These are phyloP conservation scores for Nepenthes mirabilis DNA, from an alignment of 148 eudicot genomes.

Conservation along the genomic window DNA sequence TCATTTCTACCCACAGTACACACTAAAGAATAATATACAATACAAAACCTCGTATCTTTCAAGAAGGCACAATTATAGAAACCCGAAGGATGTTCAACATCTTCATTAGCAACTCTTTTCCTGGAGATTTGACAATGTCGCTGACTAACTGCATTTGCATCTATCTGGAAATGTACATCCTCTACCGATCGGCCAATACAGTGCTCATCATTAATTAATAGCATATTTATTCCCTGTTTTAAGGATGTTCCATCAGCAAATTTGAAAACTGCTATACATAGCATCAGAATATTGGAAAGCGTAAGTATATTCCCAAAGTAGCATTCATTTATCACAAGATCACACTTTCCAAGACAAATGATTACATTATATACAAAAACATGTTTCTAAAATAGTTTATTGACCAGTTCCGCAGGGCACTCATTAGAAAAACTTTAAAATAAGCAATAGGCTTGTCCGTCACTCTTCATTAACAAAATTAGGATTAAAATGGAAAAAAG, in stretches of 20 bases:
- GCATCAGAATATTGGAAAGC: neutral
- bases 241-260: neutral
- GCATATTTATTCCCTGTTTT: conserved; percentile 73
- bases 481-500: too few relatives aligned
- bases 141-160: conserved; percentile 67
- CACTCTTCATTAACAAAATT: too few relatives aligned
- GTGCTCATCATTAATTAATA: conserved; percentile 68
- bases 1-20: neutral
- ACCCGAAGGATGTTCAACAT: conserved; percentile 34
- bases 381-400: too few relatives aligned
- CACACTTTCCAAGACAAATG: too few relatives aligned
- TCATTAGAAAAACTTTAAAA: too few relatives aligned
- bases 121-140: conserved; percentile 65
- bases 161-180: conserved; percentile 58
- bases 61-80: conserved; percentile 30
- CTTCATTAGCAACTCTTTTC: conserved; percentile 41
- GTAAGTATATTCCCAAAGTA: neutral
- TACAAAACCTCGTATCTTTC: conserved; percentile 71
- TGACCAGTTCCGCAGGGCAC: too few relatives aligned
- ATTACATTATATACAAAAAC: too few relatives aligned
- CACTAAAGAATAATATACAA: neutral
- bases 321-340: too few relatives aligned
- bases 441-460: too few relatives aligned
- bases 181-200: conserved; percentile 66
- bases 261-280: neutral